These are phyloP conservation scores for Epichloe gansuensis DNA, from an alignment of 2,329 filamentous ascomycete species.

Conservation along the genomic window DNA sequence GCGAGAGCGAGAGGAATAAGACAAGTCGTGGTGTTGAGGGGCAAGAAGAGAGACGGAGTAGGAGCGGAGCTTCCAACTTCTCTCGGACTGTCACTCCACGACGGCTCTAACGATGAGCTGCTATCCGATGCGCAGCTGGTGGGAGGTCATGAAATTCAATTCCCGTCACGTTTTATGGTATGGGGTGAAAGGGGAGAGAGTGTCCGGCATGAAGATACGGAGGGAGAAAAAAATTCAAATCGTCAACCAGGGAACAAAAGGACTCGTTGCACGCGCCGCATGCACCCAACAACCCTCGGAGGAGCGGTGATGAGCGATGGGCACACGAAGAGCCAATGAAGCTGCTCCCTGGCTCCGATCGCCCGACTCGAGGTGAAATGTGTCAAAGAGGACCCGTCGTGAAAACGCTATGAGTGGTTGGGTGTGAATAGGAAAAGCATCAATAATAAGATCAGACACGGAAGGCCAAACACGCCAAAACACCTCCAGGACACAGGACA, in stretches of 20 bases:
- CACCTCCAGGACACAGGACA: no score
- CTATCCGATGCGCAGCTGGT: background rate
- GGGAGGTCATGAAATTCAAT: background rate
- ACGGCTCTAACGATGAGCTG: background rate
- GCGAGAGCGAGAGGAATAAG: background rate
- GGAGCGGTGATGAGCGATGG: slow-evolving; percentile 8
- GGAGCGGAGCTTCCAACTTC: background rate
- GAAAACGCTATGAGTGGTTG: background rate
- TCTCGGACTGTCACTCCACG: background rate
- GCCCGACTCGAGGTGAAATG: slow-evolving; percentile 4
- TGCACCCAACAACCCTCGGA: background rate
- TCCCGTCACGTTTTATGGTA: background rate
- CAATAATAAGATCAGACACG: background rate
- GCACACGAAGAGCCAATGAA: slow-evolving; percentile 8
- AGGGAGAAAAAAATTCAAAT: background rate
- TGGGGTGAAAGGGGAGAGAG: background rate
- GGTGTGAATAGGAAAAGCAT: background rate
- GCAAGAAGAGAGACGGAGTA: background rate
- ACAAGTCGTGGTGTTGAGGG: background rate
- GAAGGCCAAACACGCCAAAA: background rate
- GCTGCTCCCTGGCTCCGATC: slow-evolving; percentile 7
- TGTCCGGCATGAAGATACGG: background rate
- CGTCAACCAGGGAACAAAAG: background rate
- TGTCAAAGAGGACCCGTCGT: slow-evolving; percentile 3
- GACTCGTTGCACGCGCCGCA: slow-evolving; percentile 1